Percentiles rank a stretch among this genome's conserved stretches.
Evolutionary conservation across 306 rosid genomes (phyloP).

Genomic region (Arachis hypogaea): DNA sequence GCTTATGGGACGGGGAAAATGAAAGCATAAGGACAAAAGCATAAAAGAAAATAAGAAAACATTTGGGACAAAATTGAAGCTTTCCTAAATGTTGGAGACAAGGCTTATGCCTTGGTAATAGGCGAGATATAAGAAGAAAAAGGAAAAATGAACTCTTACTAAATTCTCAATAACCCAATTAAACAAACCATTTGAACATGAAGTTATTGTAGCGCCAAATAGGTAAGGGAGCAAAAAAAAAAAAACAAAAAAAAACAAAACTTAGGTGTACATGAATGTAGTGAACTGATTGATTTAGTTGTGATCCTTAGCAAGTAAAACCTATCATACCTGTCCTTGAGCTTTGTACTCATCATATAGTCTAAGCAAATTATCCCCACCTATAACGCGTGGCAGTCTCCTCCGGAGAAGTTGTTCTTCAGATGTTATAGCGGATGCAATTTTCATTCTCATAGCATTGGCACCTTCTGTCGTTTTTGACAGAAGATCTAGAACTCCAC

Average conservation of each 20-base stretch:
- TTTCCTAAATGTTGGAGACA: too few relatives aligned
- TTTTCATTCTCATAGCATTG: conserved; percentile 98
- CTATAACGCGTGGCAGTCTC: conserved; percentile 87
- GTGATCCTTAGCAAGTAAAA: conserved; percentile 34
- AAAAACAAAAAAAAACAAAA: neutral
- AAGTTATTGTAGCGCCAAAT: too few relatives aligned
- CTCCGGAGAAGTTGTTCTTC: conserved; percentile 96
- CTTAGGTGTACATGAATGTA: neutral
- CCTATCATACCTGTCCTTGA: conserved; percentile 85
- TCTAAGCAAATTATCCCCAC: conserved; percentile 91
- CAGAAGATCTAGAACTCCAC: conserved; percentile 96
- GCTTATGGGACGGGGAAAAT: too few relatives aligned
- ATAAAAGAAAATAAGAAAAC: conserved; percentile 1
- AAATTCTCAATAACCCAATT: conserved; percentile 3
- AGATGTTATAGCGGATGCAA: conserved; percentile 92
- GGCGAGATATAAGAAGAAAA: too few relatives aligned
- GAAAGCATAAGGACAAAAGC: too few relatives aligned
- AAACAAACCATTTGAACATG: conserved; percentile 16
- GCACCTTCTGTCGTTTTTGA: conserved; percentile 99
- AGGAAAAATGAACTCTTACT: neutral
- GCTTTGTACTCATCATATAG: conserved; percentile 86
- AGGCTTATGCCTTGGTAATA: too few relatives aligned
- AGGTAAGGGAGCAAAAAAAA: too few relatives aligned
- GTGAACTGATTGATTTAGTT: neutral
- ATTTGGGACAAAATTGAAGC: conserved; percentile 3